Evolutionary conservation across 2,329 filamentous ascomycete genomes (phyloP), one percentile per base, ranked within the genome.

Genomic region (Fusarium musae): DNA sequence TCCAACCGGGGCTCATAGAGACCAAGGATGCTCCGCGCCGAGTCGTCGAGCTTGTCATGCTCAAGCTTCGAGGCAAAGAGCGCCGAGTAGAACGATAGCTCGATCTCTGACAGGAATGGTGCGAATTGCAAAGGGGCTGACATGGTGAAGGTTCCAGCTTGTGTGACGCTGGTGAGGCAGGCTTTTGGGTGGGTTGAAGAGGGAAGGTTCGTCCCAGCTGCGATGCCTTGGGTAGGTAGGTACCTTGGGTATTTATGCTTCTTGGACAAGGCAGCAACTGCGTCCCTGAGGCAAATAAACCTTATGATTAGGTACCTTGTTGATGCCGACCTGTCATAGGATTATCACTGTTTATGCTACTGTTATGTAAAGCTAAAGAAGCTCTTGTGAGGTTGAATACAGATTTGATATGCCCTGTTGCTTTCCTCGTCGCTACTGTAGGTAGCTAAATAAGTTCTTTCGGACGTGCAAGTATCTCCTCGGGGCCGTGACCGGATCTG

Each of bases 41-140:
- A 97, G 82, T 97, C 96, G 84, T 98, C 93, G 58, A 99, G 93
- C 84, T 95, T 97, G 85, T 98, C 96, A 88, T 97, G 92, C 82
- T 98, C 95, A 80, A 99, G 94, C 84, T 99, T 99, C 75, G 93
- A 93, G 10, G 92, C 91, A 67, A 97, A 96, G n/a, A 99, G 89
- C 9, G 94, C 92, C 50, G 93, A 93, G 81, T 98, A 99, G 83
- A 99, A 99, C 49, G 95, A 94, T 47, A 98, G 88, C 81, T 99
- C 96, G 79, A 98, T 95, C 84, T 98, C 94, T 54, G 96, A 97
- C 44, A 92, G 90, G 86, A 97, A 98, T 2, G 96, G 92, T 69
- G 94, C 94, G 83, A 95, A 99, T 85, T 89, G 88, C 58, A 90
- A 82, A 28, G 82, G 82, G 36, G 83, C 78, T 59, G 88, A 78